These are phyloP conservation scores for Podosphaera aphanis DNA, from an alignment of 2,329 filamentous ascomycete genomes.

Conservation along the genomic window DNA sequence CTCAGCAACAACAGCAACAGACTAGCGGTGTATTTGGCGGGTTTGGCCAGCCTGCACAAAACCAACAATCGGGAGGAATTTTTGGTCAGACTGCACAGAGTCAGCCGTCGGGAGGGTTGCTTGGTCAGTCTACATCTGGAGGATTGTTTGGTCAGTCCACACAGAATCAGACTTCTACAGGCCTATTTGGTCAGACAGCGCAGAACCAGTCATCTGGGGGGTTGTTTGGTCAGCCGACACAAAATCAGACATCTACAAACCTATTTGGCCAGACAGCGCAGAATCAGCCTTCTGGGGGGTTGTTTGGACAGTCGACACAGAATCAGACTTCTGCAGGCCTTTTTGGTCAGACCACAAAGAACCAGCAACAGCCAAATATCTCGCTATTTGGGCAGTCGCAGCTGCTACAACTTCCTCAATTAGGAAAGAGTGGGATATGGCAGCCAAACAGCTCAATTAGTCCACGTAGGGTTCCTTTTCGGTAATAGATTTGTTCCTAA, in stretches of 20 bases:
- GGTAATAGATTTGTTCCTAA: slow-evolving; percentile 5
- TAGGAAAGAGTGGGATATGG: slow-evolving; percentile 13
- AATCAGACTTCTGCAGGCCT: not conserved
- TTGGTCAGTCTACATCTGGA: slow-evolving; percentile 1
- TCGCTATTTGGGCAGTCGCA: not conserved
- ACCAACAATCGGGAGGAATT: slow-evolving; percentile 1
- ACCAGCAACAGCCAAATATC: slow-evolving; percentile 5
- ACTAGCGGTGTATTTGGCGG: slow-evolving; percentile 2
- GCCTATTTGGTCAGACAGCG: not conserved
- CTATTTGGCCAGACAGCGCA: slow-evolving; percentile 1
- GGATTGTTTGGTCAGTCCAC: not conserved
- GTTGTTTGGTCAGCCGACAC: not conserved
- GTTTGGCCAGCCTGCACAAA: slow-evolving; percentile 1
- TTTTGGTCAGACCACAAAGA: not conserved
- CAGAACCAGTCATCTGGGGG: not conserved
- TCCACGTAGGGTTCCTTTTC: slow-evolving; percentile 9
- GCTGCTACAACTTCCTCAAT: slow-evolving; percentile 10
- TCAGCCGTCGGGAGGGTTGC: not conserved
- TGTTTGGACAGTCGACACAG: slow-evolving; percentile 4
- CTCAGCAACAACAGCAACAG: slow-evolving; percentile 4
- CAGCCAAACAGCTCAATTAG: slow-evolving; percentile 11
- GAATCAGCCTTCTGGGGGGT: slow-evolving; percentile 4
- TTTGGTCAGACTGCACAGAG: slow-evolving; percentile 1
- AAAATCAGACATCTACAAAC: slow-evolving; percentile 1
- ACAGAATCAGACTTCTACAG: slow-evolving; percentile 1